Evolutionary conservation across 1,284 basidiomycete species (phyloP).

Genomic region (Ustilago nuda): DNA sequence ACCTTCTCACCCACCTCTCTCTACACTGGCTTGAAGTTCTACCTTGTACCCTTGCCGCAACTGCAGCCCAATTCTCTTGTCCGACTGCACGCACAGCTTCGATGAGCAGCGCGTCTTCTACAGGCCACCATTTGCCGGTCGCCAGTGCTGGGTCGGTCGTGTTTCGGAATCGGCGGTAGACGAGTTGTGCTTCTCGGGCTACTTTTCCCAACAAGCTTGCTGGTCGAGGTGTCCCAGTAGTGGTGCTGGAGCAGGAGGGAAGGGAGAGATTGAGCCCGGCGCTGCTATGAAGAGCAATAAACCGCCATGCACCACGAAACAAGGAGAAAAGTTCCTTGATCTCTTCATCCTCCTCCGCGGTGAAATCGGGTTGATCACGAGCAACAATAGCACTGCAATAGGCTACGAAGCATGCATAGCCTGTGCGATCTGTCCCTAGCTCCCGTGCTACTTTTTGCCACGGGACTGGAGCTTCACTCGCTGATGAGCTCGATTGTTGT

Average conservation of each 20-base stretch:
- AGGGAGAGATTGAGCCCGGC: conserved; percentile 16
- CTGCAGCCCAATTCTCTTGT: conserved; percentile 28
- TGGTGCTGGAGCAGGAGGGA: neutral
- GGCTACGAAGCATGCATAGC: conserved; percentile 35
- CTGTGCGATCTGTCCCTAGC: conserved; percentile 29
- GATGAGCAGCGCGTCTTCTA: conserved; percentile 35
- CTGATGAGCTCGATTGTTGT: neutral
- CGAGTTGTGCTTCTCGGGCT: conserved; percentile 18
- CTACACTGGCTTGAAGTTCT: conserved; percentile 43
- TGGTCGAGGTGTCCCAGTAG: neutral
- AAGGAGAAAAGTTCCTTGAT: conserved; percentile 35
- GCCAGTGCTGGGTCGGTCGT: conserved; percentile 35
- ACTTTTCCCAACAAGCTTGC: conserved; percentile 30
- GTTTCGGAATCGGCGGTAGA: conserved; percentile 42
- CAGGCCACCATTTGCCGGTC: conserved; percentile 31
- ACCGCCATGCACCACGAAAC: conserved; percentile 42
- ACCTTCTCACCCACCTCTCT: conserved; percentile 35
- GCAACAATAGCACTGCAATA: conserved; percentile 27
- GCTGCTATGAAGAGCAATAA: conserved; percentile 34
- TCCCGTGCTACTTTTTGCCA: conserved; percentile 32
- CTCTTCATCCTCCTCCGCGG: conserved; percentile 27
- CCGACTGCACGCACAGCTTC: conserved; percentile 20
- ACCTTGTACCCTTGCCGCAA: conserved; percentile 30
- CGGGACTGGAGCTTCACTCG: conserved; percentile 8
- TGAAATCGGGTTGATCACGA: conserved; percentile 34